Base-by-base conservation (phyloP, 306 rosid species). In the Gillenia trifoliata region DNA sequence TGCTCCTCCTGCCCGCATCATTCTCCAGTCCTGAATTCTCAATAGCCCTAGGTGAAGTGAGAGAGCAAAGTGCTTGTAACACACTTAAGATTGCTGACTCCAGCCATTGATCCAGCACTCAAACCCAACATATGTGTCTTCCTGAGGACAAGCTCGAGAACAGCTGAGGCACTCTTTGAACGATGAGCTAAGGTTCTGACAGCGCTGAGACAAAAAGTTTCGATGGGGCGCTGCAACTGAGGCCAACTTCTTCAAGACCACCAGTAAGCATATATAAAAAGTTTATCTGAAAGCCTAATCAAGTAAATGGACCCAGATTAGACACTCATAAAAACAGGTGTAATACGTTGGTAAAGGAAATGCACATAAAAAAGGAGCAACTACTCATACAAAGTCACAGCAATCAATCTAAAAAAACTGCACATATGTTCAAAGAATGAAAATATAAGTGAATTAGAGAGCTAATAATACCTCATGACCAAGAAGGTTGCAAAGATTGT, bases 91-190 rank as follows among this genome's bases (percentile, higher is more conserved):
- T 95, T 68, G 98, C 98, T 36, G 97, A 88, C 75, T n/a, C 99
- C 99, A 80, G 98, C 99, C 98, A 92, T 92, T 45, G 97, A 92
- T 72, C 96, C 91, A 77, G 99, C 93, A 85, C 99, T 92, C 82
- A 95, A 80, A 74, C 98, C 97, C 59, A 95, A 88, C 98, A 92
- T 92, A 70, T 92, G 91, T 9, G 99, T 95, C 74, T 90, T 87
- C 78, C 89, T 89, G 60, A 95, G 82, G 78, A 89, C 85, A 79
- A 95, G 99, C 87, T 95, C 99, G 38, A 75, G 75, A 56, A 89
- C 90, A 70, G 99, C 99, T 57, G 99, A 95, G 76, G 79, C 79
- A 69, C 98, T 90, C 89, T n/a, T n/a, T n/a, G 92, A 90, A 33
- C 90, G 85, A 85, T 89, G 87, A 75, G 98, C 90, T 75, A 86